These are phyloP conservation scores for Penicillium flavigenum DNA, from an alignment of 495 filamentous ascomycete species.

Conservation along the genomic window DNA sequence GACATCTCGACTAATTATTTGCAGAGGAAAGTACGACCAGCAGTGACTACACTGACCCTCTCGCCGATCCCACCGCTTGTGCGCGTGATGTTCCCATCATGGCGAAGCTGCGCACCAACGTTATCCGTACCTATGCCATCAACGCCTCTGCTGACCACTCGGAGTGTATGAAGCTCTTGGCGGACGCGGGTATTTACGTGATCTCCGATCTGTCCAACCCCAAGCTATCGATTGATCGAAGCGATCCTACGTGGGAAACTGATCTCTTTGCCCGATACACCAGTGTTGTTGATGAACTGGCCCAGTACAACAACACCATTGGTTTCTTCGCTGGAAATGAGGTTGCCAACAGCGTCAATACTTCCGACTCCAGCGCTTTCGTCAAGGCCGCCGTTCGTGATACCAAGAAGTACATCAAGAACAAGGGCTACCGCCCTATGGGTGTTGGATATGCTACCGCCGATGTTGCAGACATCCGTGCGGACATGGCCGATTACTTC, in stretches of 20 bases:
- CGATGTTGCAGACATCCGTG: constrained; percentile 79
- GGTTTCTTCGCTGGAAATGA: constrained; percentile 99
- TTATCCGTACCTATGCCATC: constrained; percentile 90
- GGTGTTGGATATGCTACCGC: constrained; percentile 95
- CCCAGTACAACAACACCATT: constrained; percentile 78
- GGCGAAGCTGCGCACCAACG: constrained; percentile 75
- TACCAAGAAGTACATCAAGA: constrained; percentile 86
- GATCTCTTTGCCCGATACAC: constrained; percentile 78
- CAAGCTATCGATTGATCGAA: constrained; percentile 76
- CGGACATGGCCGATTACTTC: constrained; percentile 81
- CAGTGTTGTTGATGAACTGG: constrained; percentile 74
- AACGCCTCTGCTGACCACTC: constrained; percentile 75
- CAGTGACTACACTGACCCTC: constrained; percentile 60
- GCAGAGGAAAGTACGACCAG: constrained; percentile 43
- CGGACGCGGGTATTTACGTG: constrained; percentile 90
- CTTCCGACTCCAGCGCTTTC: constrained; percentile 82
- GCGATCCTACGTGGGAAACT: constrained; percentile 72
- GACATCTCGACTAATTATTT: constrained; percentile 11
- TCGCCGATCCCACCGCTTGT: constrained; percentile 68
- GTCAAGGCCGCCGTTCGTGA: constrained; percentile 97
- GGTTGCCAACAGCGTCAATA: constrained; percentile 79
- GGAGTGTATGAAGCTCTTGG: constrained; percentile 79
- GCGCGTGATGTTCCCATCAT: constrained; percentile 82
- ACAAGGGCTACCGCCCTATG: constrained; percentile 69
- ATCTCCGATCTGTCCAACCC: constrained; percentile 86